Evolutionary conservation across 2,329 filamentous ascomycete genomes (phyloP), one percentile per base, ranked within the genome.

Genomic region (Colletotrichum sansevieriae): DNA sequence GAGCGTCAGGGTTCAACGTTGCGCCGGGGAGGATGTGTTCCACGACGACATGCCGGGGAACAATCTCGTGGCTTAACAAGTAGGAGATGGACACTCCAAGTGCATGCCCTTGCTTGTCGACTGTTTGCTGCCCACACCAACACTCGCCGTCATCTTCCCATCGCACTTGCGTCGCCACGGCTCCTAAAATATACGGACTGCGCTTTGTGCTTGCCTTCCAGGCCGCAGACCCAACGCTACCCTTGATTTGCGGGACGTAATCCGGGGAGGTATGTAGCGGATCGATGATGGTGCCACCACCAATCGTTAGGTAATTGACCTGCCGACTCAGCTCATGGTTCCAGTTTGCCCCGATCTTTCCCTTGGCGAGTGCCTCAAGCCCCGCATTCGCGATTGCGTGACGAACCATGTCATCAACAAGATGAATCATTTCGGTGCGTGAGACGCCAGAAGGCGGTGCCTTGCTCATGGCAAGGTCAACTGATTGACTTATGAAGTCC

Each of bases 111-210:
- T 81, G 79, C 13, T 77, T 77, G 56, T 84, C 80, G 11, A 75
- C 71, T 0, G 81, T 80, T 3, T 75, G 76, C 0, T 83, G 85
- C 4, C 91, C 90, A 78, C 95, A 98, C 92, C 94, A 98, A 79
- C 94, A 97, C 70, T 98, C 92, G 20, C 92, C 93, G 39, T 91
- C 86, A 56, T 97, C 92, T 10, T 90, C 83, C 94, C 95, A 97
- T 3, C 83, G 80, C 2, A 80, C 76, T 2, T 97, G 83, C 1
- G 92, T 93, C 0, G 83, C 78, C n/a, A 81, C 74, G 0, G 85
- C 84, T 1, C 84, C 80, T 74, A 73, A 22, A 37, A 56, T 4
- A n/a, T 20, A 37, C 35, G 59, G 59, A 7, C 37, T 54, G 10
- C 59, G 59, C 25, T 20, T 33, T 15, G 59, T 54, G 39, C 58